These are phyloP conservation scores for Leucogyrophana mollusca DNA, from an alignment of 768 basidiomycete species.

Conservation along the genomic window DNA sequence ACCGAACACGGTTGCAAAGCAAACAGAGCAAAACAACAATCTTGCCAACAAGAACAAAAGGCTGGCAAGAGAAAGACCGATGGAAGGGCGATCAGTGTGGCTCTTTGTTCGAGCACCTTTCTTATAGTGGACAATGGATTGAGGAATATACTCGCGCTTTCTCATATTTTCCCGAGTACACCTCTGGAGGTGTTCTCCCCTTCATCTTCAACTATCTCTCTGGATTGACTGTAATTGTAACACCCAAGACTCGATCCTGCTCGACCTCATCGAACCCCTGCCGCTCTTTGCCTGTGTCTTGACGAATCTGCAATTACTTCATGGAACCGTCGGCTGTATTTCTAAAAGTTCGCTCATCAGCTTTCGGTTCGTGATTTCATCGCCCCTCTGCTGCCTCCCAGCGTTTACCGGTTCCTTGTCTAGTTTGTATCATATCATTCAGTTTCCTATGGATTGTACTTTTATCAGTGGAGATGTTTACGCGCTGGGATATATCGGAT, in stretches of 20 bases:
- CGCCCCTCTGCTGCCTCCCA: neutral
- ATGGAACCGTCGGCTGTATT: constrained; percentile 32
- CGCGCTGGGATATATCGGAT: constrained; percentile 47
- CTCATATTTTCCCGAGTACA: constrained; percentile 1
- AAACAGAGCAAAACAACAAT: neutral
- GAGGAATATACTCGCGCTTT: neutral
- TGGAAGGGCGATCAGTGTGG: no score
- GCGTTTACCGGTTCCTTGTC: neutral
- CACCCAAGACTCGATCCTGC: no score
- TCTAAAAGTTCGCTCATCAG: constrained; percentile 25
- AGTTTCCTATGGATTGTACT: constrained; percentile 50
- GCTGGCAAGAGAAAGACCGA: no score
- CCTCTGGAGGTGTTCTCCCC: constrained; percentile 18
- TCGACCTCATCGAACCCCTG: no score
- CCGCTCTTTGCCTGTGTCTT: no score
- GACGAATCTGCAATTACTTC: neutral
- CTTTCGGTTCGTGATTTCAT: constrained; percentile 24
- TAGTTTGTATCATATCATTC: constrained; percentile 43
- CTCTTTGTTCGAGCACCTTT: constrained; percentile 7
- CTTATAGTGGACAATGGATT: constrained; percentile 8
- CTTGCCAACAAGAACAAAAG: neutral
- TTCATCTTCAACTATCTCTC: constrained; percentile 11
- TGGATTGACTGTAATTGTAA: no score
- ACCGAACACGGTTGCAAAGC: no score
- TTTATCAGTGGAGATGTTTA: constrained; percentile 44